Conservation (phyloP, 169 alveolate species). For the Eimeria maxima region DNA sequence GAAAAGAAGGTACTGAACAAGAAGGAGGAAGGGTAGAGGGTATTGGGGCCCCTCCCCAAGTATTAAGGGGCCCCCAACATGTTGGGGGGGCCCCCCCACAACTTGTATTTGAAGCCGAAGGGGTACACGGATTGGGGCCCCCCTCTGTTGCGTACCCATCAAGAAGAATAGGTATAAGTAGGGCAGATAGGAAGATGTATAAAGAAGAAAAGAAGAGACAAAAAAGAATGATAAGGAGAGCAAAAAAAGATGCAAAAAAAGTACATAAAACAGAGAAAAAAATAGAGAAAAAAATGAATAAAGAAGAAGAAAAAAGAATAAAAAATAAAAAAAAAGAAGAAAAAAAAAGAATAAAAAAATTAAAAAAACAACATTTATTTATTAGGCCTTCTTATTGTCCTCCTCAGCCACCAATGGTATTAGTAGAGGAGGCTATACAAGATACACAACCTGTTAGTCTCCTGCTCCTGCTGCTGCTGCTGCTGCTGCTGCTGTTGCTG, state of each 20-base stretch:
- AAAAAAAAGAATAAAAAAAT: not conserved
- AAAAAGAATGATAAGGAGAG: not conserved
- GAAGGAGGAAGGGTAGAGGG: too few species aligned
- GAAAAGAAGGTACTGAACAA: too few species aligned
- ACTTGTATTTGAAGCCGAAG: not conserved
- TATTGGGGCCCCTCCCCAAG: too few species aligned
- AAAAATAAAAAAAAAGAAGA: not conserved
- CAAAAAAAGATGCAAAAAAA: not conserved
- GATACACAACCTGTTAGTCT: not conserved
- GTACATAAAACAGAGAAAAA: not conserved
- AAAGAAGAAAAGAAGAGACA: not conserved
- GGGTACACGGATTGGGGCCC: not conserved
- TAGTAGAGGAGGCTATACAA: not conserved
- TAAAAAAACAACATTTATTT: not conserved
- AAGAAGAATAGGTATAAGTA: not conserved
- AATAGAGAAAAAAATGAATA: not conserved
- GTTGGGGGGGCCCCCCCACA: not conserved
- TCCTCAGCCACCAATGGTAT: not conserved
- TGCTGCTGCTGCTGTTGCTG: not conserved
- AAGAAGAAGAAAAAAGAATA: not conserved
- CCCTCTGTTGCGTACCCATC: not conserved
- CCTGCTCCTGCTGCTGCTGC: too few species aligned
- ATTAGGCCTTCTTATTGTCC: not conserved
- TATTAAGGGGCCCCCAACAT: not conserved
- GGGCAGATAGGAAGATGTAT: not conserved